Conservation (phyloP, 2,329 filamentous ascomycete genomes). For the Calonectria fujianensis region DNA sequence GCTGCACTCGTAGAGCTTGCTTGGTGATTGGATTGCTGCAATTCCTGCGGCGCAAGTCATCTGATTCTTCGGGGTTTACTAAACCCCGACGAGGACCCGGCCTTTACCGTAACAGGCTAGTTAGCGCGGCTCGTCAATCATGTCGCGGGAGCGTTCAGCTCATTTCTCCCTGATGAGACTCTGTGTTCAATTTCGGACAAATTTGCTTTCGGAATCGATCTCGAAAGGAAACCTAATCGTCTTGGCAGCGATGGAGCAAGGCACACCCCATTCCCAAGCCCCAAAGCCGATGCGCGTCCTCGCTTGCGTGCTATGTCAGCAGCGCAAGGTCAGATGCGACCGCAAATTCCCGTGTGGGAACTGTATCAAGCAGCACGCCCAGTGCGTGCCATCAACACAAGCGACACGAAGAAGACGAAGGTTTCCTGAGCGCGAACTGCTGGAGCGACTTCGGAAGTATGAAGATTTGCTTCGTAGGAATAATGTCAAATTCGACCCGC, state of each 20-base stretch:
- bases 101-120: background rate
- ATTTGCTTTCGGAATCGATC: background rate
- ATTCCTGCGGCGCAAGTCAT: background rate
- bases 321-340: conserved; percentile 79
- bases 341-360: conserved; percentile 74
- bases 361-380: conserved; percentile 66
- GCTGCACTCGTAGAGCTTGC: background rate
- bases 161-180: background rate
- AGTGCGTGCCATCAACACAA: conserved; percentile 64
- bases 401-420: conserved; percentile 61
- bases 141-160: background rate
- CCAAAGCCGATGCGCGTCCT: conserved; percentile 54
- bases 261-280: background rate
- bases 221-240: background rate
- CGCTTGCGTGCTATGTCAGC: conserved; percentile 77
- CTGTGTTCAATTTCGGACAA: background rate
- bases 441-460: conserved; percentile 74
- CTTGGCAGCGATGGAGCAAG: background rate
- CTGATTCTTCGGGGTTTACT: background rate
- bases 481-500: conserved; percentile 72
- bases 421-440: conserved; percentile 75
- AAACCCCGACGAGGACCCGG: background rate
- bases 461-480: conserved; percentile 74
- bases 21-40: background rate
- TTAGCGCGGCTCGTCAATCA: background rate